Percentiles rank a stretch among this genome's conserved stretches.
These are phyloP conservation scores for Cyberlindnera samutprakarnensis DNA, from an alignment of 805 yeast genomes.

Conservation along the genomic window DNA sequence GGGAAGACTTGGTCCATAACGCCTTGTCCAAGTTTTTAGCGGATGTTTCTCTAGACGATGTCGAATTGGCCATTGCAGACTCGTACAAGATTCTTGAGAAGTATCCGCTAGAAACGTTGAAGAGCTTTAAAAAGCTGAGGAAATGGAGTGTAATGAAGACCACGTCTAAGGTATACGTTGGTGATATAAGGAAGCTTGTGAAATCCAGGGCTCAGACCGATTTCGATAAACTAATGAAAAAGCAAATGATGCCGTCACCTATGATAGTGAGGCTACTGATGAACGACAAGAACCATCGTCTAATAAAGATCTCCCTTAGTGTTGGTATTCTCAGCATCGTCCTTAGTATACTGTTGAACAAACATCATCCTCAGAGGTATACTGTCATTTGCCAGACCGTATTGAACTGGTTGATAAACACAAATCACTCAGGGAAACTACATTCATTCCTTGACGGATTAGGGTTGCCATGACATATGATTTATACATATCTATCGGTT, in stretches of 20 bases:
- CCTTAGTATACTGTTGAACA: slow-evolving; percentile 1
- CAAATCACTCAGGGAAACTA: too few relatives aligned
- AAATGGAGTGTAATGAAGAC: slow-evolving; percentile 24
- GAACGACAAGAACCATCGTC: slow-evolving; percentile 2
- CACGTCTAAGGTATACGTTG: slow-evolving; percentile 6
- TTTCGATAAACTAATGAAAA: neutral
- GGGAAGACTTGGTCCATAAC: slow-evolving; percentile 35
- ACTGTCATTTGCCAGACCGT: too few relatives aligned
- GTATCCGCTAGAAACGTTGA: slow-evolving; percentile 2
- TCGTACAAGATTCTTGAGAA: slow-evolving; percentile 6
- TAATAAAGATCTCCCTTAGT: slow-evolving; percentile 8
- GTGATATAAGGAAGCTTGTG: too few relatives aligned
- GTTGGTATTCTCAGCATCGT: slow-evolving; percentile 10
- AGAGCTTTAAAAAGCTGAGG: slow-evolving; percentile 13
- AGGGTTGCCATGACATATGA: too few relatives aligned
- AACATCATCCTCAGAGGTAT: neutral
- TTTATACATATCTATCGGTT: too few relatives aligned
- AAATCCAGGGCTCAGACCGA: neutral
- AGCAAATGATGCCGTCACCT: neutral
- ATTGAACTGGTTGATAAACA: too few relatives aligned
- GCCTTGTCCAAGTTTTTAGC: slow-evolving; percentile 24
- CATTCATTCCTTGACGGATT: too few relatives aligned
- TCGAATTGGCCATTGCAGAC: slow-evolving; percentile 23
- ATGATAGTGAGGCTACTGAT: neutral
- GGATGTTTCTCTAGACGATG: slow-evolving; percentile 17